A percentile compares a stretch with the other conserved stretches of the same genome.
These are phyloP conservation scores for Capsella rubella DNA, from an alignment of 441 rosid genomes.

Conservation along the genomic window DNA sequence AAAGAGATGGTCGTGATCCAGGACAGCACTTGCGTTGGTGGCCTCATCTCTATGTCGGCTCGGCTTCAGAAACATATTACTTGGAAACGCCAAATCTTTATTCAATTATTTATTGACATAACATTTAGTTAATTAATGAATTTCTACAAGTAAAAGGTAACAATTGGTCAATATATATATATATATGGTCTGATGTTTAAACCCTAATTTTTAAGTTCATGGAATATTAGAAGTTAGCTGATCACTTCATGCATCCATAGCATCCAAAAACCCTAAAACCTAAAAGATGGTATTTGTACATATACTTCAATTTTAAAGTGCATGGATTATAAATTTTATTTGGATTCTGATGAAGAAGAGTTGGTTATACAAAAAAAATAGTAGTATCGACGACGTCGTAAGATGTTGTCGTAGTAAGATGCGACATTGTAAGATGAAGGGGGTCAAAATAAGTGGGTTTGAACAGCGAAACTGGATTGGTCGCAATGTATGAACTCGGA, in stretches of 20 bases:
- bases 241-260: not conserved
- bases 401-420: slow-evolving; percentile 12
- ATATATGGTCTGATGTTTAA: not conserved
- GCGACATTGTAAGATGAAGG: slow-evolving; percentile 29
- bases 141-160: not conserved
- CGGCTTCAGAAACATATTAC: slow-evolving; percentile 50
- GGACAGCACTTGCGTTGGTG: slow-evolving; percentile 84
- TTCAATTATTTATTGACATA: slow-evolving; percentile 19
- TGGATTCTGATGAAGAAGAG: not conserved
- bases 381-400: not conserved
- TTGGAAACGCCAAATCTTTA: slow-evolving; percentile 39
- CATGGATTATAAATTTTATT: not conserved
- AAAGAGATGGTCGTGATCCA: slow-evolving; percentile 56
- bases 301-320: not conserved
- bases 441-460: slow-evolving; percentile 41
- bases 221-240: not conserved
- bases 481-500: slow-evolving; percentile 36
- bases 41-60: slow-evolving; percentile 75
- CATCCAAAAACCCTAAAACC: no score
- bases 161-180: not conserved
- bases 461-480: slow-evolving; percentile 15
- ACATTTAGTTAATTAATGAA: not conserved
- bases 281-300: no score
- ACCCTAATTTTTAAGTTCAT: not conserved
- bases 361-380: not conserved